Base-by-base conservation (phyloP, 441 rosid species). In the Iberis amara region DNA sequence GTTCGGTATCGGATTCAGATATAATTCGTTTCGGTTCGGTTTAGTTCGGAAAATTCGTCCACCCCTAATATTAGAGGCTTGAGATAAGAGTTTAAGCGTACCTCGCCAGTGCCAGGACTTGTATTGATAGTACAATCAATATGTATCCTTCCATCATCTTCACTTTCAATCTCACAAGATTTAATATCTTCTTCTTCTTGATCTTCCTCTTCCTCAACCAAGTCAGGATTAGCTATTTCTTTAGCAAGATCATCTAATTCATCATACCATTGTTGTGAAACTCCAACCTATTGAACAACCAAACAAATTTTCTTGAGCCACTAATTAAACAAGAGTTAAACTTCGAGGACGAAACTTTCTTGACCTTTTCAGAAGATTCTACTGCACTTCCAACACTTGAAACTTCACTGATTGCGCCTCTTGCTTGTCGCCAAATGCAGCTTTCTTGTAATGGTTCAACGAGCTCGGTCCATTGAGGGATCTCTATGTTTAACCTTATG, bases 91-190 rank as follows among this genome's bases (percentile, higher is more conserved):
- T 52, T 9, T 9, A 50, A 39, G 44, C 47, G 8, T 82, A 94
- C 99, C 89, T 94, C 97, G 47, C 96, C 74, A 41, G 85, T 59
- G 47, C 96, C 99, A 21, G 97, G 96, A 71, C 96, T 84, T 15
- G 83, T 73, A 64, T 81, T 81, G 54, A 89, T 76, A 37, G 72
- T 62, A 59, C 85, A 83, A 68, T 77, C 56, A 12, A 94, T 77
- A 61, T 61, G 70, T 50, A 75, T 61, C 57, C 70, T 71, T 5
- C 64, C 56, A 47, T 85, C 89, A 57, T 49, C 68, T 49, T 81
- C 83, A 42, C 37, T 48, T 15, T 58, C 69, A 6, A 52, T 47
- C 52, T 68, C 78, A 9, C 60, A 61, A 31, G 60, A 54, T 28
- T 49, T 33, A 38, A 8, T 7, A 39, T 39, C 38, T 55, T 54